Percentiles rank a stretch among this genome's conserved stretches.
phyloP scores from a whole-genome alignment of 2,329 filamentous ascomycete species.

The Anisogramma anomala region DNA sequence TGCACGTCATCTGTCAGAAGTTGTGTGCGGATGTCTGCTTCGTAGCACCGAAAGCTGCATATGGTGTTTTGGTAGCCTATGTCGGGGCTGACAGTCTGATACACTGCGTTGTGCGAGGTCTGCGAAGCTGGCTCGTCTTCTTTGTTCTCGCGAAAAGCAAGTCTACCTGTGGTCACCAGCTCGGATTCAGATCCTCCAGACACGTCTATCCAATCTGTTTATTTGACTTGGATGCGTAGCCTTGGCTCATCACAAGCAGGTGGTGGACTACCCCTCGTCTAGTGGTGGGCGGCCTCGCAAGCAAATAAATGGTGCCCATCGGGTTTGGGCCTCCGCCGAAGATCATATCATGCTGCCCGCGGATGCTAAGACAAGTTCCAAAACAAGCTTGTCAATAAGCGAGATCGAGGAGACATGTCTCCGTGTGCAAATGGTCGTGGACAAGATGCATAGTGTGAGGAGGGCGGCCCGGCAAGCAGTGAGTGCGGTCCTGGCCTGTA shows the following conservation, averaged over 20 bases:
- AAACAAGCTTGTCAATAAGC: not conserved
- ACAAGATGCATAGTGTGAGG: too few relatives aligned
- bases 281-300: too few relatives aligned
- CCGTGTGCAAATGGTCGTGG: too few relatives aligned
- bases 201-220: too few relatives aligned
- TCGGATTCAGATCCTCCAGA: too few relatives aligned
- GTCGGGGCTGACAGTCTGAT: not conserved
- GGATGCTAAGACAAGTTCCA: not conserved
- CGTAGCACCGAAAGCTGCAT: not conserved
- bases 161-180: not conserved
- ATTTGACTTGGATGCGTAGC: too few relatives aligned
- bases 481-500: too few relatives aligned
- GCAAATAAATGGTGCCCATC: too few relatives aligned
- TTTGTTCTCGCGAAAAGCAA: not conserved
- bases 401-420: not conserved
- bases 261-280: too few relatives aligned
- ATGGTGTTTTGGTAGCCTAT: not conserved
- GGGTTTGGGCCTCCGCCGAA: too few relatives aligned
- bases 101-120: not conserved
- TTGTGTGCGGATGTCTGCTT: not conserved
- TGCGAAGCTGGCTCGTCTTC: not conserved
- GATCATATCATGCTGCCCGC: not conserved
- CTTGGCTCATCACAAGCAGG: too few relatives aligned
- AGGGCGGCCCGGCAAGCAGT: too few relatives aligned
- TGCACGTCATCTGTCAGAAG: slow-evolving; percentile 1